These are phyloP conservation scores for Hymenoscyphus salicellus DNA, from an alignment of 2,329 filamentous ascomycete species.

Conservation along the genomic window DNA sequence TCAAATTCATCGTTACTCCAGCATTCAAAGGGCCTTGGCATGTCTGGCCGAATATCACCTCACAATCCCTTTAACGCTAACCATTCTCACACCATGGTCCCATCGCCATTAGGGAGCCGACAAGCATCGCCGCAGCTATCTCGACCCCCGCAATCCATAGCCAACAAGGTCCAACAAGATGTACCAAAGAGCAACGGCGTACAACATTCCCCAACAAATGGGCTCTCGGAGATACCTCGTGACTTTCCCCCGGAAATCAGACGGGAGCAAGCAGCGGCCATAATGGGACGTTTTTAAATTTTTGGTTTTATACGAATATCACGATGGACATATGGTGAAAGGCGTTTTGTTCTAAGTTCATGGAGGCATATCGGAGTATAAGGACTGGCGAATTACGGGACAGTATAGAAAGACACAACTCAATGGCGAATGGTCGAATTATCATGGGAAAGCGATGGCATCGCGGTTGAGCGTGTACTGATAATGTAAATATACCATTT, in stretches of 20 bases:
- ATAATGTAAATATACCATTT: slow-evolving; percentile 27
- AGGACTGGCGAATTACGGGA: slow-evolving; percentile 16
- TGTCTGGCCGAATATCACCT: slow-evolving; percentile 31
- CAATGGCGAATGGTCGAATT: slow-evolving; percentile 4
- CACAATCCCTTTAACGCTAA: slow-evolving; percentile 34
- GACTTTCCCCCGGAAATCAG: slow-evolving; percentile 28
- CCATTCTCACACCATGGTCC: slow-evolving; percentile 31
- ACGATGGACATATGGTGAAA: slow-evolving; percentile 26
- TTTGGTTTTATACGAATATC: slow-evolving; percentile 27
- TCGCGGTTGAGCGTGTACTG: slow-evolving; percentile 21
- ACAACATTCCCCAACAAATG: slow-evolving; percentile 24
- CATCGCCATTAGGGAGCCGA: slow-evolving; percentile 35
- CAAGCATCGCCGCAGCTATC: slow-evolving; percentile 34
- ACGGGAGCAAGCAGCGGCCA: slow-evolving; percentile 25
- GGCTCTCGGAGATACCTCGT: slow-evolving; percentile 21
- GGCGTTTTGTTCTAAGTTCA: slow-evolving; percentile 25
- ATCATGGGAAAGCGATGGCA: slow-evolving; percentile 5
- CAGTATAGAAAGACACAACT: slow-evolving; percentile 22
- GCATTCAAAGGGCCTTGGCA: slow-evolving; percentile 29
- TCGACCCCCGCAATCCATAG: slow-evolving; percentile 20
- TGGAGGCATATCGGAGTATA: slow-evolving; percentile 21
- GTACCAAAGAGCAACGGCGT: slow-evolving; percentile 22
- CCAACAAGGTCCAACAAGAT: slow-evolving; percentile 23
- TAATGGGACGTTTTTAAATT: slow-evolving; percentile 29
- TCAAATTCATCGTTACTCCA: slow-evolving; percentile 25